These are phyloP conservation scores for Gossypium gossypioides DNA, from an alignment of 441 rosid species.

Conservation along the genomic window DNA sequence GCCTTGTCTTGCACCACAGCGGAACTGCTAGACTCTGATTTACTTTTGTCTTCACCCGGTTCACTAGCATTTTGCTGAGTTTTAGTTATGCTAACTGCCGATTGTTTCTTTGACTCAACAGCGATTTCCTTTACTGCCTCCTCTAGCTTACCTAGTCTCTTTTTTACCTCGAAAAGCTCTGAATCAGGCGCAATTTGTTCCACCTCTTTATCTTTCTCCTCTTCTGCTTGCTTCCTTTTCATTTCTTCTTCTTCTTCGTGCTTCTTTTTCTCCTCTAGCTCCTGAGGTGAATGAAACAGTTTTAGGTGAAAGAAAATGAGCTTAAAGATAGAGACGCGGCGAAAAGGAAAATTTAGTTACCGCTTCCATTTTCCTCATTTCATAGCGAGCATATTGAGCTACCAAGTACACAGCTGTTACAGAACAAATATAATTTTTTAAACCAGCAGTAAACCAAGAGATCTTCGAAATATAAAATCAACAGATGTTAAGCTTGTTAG, in stretches of 20 bases:
- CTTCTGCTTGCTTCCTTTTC: slow-evolving; percentile 38
- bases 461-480: slow-evolving; percentile 1
- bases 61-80: slow-evolving; percentile 24
- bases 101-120: slow-evolving; percentile 47
- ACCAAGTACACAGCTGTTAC: slow-evolving; percentile 71
- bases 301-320: not conserved
- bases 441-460: slow-evolving; percentile 16
- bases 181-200: slow-evolving; percentile 32
- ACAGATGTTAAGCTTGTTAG: slow-evolving; percentile 10
- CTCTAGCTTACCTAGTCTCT: slow-evolving; percentile 67
- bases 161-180: slow-evolving; percentile 52
- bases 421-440: slow-evolving; percentile 20
- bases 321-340: not conserved
- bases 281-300: slow-evolving; percentile 28
- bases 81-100: slow-evolving; percentile 23
- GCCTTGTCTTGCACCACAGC: slow-evolving; percentile 14
- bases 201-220: slow-evolving; percentile 45
- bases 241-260: slow-evolving; percentile 43
- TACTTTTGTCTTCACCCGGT: slow-evolving; percentile 4
- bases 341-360: slow-evolving; percentile 27
- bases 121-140: slow-evolving; percentile 55
- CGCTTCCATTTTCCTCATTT: slow-evolving; percentile 73
- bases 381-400: slow-evolving; percentile 70
- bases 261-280: slow-evolving; percentile 52
- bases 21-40: slow-evolving; percentile 20